phyloP scores from a whole-genome alignment of 345 rosid species.

The Tarenaya hassleriana region DNA sequence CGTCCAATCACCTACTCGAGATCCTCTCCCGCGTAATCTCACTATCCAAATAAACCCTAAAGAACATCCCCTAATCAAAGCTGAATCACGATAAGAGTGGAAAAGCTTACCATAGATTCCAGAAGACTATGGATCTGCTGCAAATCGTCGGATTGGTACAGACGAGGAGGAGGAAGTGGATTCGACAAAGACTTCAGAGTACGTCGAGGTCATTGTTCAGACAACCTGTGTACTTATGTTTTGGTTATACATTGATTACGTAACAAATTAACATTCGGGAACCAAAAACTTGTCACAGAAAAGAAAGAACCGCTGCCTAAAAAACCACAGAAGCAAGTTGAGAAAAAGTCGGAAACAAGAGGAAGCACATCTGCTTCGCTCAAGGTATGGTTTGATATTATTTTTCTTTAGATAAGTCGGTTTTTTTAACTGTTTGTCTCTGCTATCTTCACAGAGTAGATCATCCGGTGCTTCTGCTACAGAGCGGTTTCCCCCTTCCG shows the following conservation, averaged over 20 bases:
- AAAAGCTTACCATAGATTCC: constrained; percentile 42
- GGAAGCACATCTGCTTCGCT: constrained; percentile 32
- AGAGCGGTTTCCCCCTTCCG: constrained; percentile 37
- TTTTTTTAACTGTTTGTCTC: constrained; percentile 20
- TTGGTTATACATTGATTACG: no score
- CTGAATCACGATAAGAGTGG: background rate
- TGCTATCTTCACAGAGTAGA: constrained; percentile 35
- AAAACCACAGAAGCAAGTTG: constrained; percentile 40
- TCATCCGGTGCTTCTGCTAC: constrained; percentile 26
- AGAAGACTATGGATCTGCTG: constrained; percentile 46
- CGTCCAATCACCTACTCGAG: constrained; percentile 1
- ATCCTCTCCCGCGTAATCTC: background rate
- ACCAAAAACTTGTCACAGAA: constrained; percentile 37
- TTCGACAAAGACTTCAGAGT: constrained; percentile 41
- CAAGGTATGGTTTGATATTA: constrained; percentile 37
- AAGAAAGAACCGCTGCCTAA: constrained; percentile 29
- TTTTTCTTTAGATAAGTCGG: no score
- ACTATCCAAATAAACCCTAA: constrained; percentile 9
- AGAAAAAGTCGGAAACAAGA: constrained; percentile 38
- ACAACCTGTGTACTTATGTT: no score
- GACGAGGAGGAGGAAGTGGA: constrained; percentile 32
- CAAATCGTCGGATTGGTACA: constrained; percentile 35
- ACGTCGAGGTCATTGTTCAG: no score
- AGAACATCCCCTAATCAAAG: constrained; percentile 11
- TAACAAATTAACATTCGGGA: constrained; percentile 21